Conservation (phyloP, 225 moss, liverwort and hornwort species). For the Physcomitrium patens region DNA sequence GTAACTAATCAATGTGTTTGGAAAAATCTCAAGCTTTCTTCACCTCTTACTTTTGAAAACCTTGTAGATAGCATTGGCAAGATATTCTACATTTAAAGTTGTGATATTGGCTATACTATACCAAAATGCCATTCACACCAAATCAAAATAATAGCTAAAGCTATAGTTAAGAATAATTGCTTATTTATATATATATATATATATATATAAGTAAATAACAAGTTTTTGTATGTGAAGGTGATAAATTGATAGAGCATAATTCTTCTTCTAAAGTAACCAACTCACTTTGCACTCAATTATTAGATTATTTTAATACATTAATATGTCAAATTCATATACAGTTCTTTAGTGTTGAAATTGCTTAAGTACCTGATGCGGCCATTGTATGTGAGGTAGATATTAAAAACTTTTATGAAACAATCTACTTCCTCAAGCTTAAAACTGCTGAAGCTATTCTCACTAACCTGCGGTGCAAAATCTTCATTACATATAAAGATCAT, state of each 20-base stretch:
- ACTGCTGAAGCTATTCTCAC: slow-evolving; percentile 69
- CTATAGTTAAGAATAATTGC: neutral
- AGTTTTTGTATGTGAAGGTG: no score
- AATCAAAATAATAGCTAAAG: no score
- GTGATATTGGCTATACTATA: slow-evolving; percentile 66
- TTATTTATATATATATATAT: neutral
- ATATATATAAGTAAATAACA: no score
- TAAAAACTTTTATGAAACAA: slow-evolving; percentile 52
- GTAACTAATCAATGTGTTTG: neutral
- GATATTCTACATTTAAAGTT: slow-evolving; percentile 54
- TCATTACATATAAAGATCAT: neutral
- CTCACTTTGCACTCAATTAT: no score
- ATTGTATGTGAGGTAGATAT: slow-evolving; percentile 62
- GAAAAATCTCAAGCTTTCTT: slow-evolving; percentile 26
- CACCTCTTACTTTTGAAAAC: slow-evolving; percentile 45
- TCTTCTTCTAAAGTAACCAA: no score
- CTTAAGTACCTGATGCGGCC: slow-evolving; percentile 57
- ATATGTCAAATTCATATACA: no score
- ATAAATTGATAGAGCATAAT: no score
- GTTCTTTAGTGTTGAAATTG: no score
- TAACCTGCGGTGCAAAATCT: slow-evolving; percentile 42
- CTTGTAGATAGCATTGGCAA: slow-evolving; percentile 65
- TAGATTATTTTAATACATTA: no score
- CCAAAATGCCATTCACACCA: neutral
- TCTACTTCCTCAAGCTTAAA: slow-evolving; percentile 61